Evolutionary conservation across 768 basidiomycete genomes (phyloP).

Genomic region (Lactarius akahatsu): DNA sequence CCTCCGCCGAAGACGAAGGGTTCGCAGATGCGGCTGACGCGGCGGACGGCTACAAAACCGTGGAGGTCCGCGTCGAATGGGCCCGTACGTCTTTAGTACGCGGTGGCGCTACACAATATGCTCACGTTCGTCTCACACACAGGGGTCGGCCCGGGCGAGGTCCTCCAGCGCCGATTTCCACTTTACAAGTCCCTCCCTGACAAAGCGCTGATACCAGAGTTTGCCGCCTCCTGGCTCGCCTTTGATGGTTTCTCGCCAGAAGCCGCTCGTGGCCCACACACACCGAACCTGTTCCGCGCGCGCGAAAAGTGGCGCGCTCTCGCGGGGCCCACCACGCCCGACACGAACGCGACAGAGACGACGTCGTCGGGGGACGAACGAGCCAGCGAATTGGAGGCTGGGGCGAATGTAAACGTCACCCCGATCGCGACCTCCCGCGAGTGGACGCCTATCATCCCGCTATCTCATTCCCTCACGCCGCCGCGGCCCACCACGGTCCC

Average conservation of each 20-base stretch:
- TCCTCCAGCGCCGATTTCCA: not conserved
- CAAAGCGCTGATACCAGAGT: not conserved
- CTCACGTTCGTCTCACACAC: too few species aligned
- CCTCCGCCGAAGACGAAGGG: not conserved
- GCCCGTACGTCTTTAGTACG: conserved; percentile 5
- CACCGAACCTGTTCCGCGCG: conserved; percentile 15
- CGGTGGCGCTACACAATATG: not conserved
- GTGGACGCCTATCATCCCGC: conserved; percentile 16
- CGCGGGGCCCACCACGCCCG: not conserved
- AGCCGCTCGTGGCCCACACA: conserved; percentile 17
- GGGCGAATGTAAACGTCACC: not conserved
- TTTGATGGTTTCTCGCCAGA: conserved; percentile 24
- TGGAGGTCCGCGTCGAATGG: conserved; percentile 12
- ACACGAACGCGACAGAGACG: not conserved
- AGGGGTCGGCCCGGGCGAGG: not conserved
- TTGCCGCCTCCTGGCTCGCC: conserved; percentile 21
- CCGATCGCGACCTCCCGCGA: not conserved
- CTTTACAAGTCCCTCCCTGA: not conserved
- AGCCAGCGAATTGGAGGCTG: not conserved
- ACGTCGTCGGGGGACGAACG: not conserved
- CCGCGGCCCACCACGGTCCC: not conserved
- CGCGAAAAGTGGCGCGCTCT: conserved; percentile 18
- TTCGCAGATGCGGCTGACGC: not conserved
- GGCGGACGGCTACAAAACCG: not conserved
- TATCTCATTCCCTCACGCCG: not conserved